These are phyloP conservation scores for Teratosphaeria nubilosa DNA, from an alignment of 2,329 filamentous ascomycete genomes.

Conservation along the genomic window DNA sequence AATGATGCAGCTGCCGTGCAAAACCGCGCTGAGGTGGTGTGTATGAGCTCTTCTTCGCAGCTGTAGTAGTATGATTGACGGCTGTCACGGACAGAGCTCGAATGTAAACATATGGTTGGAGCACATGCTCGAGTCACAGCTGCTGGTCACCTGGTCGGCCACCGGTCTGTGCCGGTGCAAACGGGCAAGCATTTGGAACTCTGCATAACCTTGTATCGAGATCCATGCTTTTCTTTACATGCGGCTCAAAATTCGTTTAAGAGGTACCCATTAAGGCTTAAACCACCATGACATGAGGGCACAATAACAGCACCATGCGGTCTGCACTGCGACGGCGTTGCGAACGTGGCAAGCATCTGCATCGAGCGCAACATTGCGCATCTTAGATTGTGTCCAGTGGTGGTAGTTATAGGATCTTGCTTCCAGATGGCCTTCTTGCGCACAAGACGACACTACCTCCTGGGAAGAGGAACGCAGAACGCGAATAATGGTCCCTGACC, in stretches of 20 bases:
- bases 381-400: not conserved
- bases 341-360: not conserved
- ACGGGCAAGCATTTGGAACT: too few species aligned
- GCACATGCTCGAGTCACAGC: not conserved
- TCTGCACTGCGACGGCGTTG: not conserved
- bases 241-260: not conserved
- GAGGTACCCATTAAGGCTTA: not conserved
- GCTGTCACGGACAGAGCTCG: too few species aligned
- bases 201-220: too few species aligned
- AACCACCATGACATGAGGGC: not conserved
- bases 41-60: not conserved
- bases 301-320: not conserved
- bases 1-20: not conserved
- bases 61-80: too few species aligned
- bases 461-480: too few species aligned
- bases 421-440: too few species aligned
- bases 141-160: not conserved
- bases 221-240: not conserved
- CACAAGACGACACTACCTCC: too few species aligned
- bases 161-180: too few species aligned
- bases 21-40: not conserved
- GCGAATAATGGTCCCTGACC: too few species aligned
- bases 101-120: not conserved
- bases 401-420: too few species aligned
- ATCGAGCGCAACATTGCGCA: not conserved